phyloP scores from a whole-genome alignment of 495 filamentous ascomycete genomes.

The Aspergillus haitiensis region DNA sequence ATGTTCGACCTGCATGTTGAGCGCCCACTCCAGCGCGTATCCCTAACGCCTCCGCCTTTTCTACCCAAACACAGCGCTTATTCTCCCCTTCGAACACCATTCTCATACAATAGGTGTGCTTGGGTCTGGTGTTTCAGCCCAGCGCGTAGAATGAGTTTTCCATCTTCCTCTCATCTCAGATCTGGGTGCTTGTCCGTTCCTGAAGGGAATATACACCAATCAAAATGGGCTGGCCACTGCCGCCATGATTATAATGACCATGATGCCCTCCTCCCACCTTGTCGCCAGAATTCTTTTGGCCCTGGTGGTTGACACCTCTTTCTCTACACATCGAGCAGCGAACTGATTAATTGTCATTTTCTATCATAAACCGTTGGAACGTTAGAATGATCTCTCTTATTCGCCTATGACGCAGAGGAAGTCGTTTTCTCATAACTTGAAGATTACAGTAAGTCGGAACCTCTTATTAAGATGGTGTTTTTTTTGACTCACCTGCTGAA shows the following conservation, averaged over 20 bases:
- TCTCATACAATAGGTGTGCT: constrained; percentile 11
- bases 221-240: constrained; percentile 15
- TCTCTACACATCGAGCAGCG: background rate
- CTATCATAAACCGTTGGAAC: constrained; percentile 21
- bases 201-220: constrained; percentile 21
- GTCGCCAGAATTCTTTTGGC: background rate
- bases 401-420: constrained; percentile 30
- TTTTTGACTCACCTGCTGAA: background rate
- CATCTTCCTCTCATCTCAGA: constrained; percentile 31
- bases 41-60: constrained; percentile 20
- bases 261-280: constrained; percentile 15
- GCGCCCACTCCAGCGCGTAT: constrained; percentile 42
- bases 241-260: constrained; percentile 14
- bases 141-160: constrained; percentile 36
- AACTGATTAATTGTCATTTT: constrained; percentile 11
- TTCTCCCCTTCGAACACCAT: constrained; percentile 10
- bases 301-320: background rate
- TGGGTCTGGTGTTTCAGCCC: constrained; percentile 39
- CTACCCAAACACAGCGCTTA: constrained; percentile 30
- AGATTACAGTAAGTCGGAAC: constrained; percentile 24
- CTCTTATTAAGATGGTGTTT: background rate
- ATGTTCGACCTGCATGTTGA: constrained; percentile 23
- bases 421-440: constrained; percentile 25
- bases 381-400: constrained; percentile 32
- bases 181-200: constrained; percentile 8